These are phyloP conservation scores for Penicillium italicum DNA, from an alignment of 2,329 filamentous ascomycete genomes.

Conservation along the genomic window DNA sequence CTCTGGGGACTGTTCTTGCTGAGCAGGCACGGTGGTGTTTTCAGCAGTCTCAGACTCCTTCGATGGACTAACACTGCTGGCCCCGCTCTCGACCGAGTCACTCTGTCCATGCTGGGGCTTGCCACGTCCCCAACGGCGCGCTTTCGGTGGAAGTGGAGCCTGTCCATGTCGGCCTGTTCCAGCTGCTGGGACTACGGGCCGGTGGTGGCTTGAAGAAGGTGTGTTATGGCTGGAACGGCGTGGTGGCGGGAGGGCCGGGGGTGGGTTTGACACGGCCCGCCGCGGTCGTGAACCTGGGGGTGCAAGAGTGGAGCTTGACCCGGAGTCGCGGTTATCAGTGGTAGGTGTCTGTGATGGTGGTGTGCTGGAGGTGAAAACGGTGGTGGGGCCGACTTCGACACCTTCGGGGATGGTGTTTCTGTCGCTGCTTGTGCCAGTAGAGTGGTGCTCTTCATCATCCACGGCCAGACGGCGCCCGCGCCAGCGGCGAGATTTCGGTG, in stretches of 20 bases:
- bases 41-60: constrained; percentile 15
- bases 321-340: constrained; percentile 23
- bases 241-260: constrained; percentile 42
- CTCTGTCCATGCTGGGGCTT: constrained; percentile 24
- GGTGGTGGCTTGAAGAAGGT: constrained; percentile 28
- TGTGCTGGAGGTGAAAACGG: constrained; percentile 8
- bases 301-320: constrained; percentile 22
- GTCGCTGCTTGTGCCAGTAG: constrained; percentile 21
- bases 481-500: constrained; percentile 44
- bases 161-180: constrained; percentile 26
- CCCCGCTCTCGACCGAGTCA: constrained; percentile 24
- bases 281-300: constrained; percentile 26
- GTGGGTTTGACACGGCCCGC: constrained; percentile 35
- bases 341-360: not conserved
- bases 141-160: constrained; percentile 41
- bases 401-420: constrained; percentile 29
- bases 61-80: constrained; percentile 12
- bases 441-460: constrained; percentile 29
- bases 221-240: constrained; percentile 35
- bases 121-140: constrained; percentile 40
- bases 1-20: not conserved
- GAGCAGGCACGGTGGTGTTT: not conserved
- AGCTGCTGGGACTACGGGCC: constrained; percentile 11
- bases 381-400: constrained; percentile 17
- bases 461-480: constrained; percentile 36